These are phyloP conservation scores for Mycena belliarum DNA, from an alignment of 768 basidiomycete species.

Conservation along the genomic window DNA sequence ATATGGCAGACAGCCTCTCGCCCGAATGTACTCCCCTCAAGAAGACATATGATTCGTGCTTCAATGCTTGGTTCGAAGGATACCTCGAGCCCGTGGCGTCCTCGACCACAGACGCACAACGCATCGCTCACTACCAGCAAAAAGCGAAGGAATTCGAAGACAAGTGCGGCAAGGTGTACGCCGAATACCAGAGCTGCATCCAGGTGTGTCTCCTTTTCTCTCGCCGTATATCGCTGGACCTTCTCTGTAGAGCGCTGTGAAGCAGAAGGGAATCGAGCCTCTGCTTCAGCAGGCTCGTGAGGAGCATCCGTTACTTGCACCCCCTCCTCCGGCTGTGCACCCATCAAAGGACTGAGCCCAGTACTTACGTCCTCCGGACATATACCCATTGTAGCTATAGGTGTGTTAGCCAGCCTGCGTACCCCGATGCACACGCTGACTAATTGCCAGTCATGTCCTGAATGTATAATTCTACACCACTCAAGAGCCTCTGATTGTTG, in stretches of 20 bases:
- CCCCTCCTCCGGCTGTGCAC: constrained; percentile 41
- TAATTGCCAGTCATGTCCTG: not conserved
- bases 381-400: not conserved
- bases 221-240: not conserved
- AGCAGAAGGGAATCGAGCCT: constrained; percentile 73
- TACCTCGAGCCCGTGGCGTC: constrained; percentile 84
- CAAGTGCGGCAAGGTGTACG: constrained; percentile 81
- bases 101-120: constrained; percentile 41
- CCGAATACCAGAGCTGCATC: constrained; percentile 77
- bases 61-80: constrained; percentile 97
- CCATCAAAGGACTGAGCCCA: constrained; percentile 19
- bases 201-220: constrained; percentile 55
- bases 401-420: not conserved
- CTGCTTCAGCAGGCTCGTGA: constrained; percentile 78
- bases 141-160: not conserved
- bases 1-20: constrained; percentile 77
- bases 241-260: constrained; percentile 66
- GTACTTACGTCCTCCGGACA: not conserved
- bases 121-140: constrained; percentile 58
- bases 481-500: not conserved
- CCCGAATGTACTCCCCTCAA: constrained; percentile 89
- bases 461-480: not conserved
- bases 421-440: not conserved
- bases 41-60: constrained; percentile 88
- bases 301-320: constrained; percentile 74